Percentiles rank a stretch among this genome's conserved stretches.
phyloP scores from a whole-genome alignment of 257 asterid species.

The Cynanchum wilfordii region DNA sequence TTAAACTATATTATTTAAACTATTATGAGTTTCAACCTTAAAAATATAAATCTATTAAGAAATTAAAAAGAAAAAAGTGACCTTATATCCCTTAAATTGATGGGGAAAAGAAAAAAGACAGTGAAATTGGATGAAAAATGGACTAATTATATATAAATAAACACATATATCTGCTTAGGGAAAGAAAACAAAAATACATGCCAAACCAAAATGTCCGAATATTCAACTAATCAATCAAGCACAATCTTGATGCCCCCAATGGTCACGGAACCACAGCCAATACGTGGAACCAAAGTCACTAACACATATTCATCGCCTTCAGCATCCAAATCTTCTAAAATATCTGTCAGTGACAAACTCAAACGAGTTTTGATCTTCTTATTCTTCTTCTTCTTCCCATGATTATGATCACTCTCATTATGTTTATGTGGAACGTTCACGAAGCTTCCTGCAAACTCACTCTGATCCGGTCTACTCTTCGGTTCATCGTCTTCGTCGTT shows the following conservation, averaged over 20 bases:
- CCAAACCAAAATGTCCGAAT: too few relatives aligned
- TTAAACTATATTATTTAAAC: too few relatives aligned
- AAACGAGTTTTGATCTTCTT: slow-evolving; percentile 29
- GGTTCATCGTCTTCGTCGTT: slow-evolving; percentile 63
- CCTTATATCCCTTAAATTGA: too few relatives aligned
- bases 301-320: slow-evolving; percentile 44
- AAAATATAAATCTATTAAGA: too few relatives aligned
- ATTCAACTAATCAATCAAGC: slow-evolving; percentile 7
- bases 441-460: slow-evolving; percentile 59
- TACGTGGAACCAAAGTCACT: slow-evolving; percentile 50
- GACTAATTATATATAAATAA: neutral
- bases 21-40: too few relatives aligned
- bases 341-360: slow-evolving; percentile 43
- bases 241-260: slow-evolving; percentile 50
- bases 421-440: slow-evolving; percentile 56
- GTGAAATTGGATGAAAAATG: neutral
- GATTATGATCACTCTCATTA: slow-evolving; percentile 11
- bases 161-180: too few relatives aligned
- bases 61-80: too few relatives aligned
- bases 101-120: neutral
- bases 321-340: slow-evolving; percentile 55
- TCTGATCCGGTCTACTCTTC: slow-evolving; percentile 31
- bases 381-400: neutral
- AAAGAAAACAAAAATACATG: too few relatives aligned
- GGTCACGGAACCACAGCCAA: slow-evolving; percentile 32